A percentile compares a stretch with the other conserved stretches of the same genome.
phyloP scores from a whole-genome alignment of 805 yeast genomes.

The Saccharomycopsis schoenii region DNA sequence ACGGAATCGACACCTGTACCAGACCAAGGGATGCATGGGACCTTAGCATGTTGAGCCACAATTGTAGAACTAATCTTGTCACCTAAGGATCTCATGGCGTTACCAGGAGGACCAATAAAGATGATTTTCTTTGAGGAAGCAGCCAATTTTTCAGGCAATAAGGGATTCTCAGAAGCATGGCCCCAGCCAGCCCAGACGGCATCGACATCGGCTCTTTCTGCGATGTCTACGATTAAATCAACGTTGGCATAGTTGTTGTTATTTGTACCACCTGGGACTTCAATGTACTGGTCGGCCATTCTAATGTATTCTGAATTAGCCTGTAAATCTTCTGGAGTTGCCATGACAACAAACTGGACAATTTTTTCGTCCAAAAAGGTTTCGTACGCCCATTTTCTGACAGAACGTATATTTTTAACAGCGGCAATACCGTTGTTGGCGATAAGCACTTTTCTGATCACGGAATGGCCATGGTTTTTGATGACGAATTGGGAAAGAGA shows the following conservation, averaged over 20 bases:
- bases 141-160: conserved; percentile 86
- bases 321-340: conserved; percentile 97
- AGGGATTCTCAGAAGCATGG: conserved; percentile 98
- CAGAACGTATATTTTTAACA: conserved; percentile 94
- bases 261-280: conserved; percentile 98
- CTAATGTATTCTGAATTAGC: conserved; percentile 97
- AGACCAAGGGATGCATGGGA: conserved; percentile 99
- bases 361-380: conserved; percentile 96
- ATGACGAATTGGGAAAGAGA: conserved; percentile 29
- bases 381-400: conserved; percentile 98
- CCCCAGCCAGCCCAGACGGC: conserved; percentile 99
- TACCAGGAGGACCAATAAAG: conserved; percentile 98
- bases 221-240: conserved; percentile 91
- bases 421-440: conserved; percentile 99
- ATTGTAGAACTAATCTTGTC: conserved; percentile 96
- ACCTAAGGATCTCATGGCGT: conserved; percentile 99
- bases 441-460: conserved; percentile 75
- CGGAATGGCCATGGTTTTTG: conserved; percentile 89
- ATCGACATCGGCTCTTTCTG: conserved; percentile 92
- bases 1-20: conserved; percentile 95
- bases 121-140: conserved; percentile 83
- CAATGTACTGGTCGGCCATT: conserved; percentile 98
- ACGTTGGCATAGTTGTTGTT: conserved; percentile 98
- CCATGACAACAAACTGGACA: conserved; percentile 94
- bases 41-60: conserved; percentile 97